These are phyloP conservation scores for Ganoderma multipileum DNA, from an alignment of 1,284 basidiomycete species.

Conservation along the genomic window DNA sequence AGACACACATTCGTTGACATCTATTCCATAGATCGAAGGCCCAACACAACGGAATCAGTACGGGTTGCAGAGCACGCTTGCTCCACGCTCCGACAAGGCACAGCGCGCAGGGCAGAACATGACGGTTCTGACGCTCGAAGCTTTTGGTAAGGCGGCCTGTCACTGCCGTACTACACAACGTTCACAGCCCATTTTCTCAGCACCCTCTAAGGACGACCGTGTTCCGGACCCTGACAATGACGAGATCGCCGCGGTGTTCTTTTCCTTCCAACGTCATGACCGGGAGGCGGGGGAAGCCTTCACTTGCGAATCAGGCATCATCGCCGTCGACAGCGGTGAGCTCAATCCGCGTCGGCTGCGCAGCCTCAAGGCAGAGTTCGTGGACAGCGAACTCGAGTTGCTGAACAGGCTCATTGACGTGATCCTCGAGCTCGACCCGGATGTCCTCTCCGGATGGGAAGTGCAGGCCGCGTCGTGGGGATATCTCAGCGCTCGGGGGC, in stretches of 20 bases:
- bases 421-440: conserved; percentile 85
- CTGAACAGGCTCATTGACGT: conserved; percentile 83
- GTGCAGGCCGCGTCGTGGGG: conserved; percentile 92
- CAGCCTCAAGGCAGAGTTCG: conserved; percentile 58
- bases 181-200: conserved; percentile 43
- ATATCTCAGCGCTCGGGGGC: conserved; percentile 79
- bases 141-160: conserved; percentile 67
- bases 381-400: conserved; percentile 82
- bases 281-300: conserved; percentile 41
- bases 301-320: conserved; percentile 59
- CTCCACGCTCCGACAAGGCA: conserved; percentile 46
- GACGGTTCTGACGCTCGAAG: conserved; percentile 83
- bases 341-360: conserved; percentile 50
- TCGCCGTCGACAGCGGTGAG: conserved; percentile 58
- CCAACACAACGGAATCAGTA: conserved; percentile 79
- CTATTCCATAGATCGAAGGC: conserved; percentile 66
- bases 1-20: not conserved
- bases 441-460: conserved; percentile 94
- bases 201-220: conserved; percentile 65
- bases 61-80: conserved; percentile 68
- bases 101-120: conserved; percentile 77
- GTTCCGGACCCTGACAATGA: conserved; percentile 80
- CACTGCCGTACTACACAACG: not conserved
- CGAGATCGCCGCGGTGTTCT: conserved; percentile 76
- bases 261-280: conserved; percentile 67